phyloP scores from a whole-genome alignment of 78 protist species.

The Monocercomonoides exilis region DNA sequence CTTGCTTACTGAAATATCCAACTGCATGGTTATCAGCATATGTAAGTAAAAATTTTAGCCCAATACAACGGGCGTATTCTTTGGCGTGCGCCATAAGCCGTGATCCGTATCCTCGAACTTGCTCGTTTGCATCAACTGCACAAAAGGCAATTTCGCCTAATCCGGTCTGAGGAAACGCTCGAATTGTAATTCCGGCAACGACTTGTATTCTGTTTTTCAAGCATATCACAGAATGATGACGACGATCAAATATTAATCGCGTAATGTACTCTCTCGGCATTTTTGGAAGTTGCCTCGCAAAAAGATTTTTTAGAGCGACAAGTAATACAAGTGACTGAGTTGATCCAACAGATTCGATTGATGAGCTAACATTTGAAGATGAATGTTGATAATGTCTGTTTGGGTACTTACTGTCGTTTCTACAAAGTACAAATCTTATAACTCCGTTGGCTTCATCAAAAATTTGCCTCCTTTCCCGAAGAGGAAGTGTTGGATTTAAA shows the following conservation, averaged over 20 bases:
- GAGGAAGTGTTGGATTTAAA: background rate
- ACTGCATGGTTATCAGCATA: conserved; percentile 38
- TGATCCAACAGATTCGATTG: background rate
- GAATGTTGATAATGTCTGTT: background rate
- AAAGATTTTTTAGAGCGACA: conserved; percentile 16
- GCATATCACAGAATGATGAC: background rate
- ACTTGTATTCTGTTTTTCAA: background rate
- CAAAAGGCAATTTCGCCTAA: conserved; percentile 6
- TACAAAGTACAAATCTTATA: background rate
- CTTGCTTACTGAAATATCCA: conserved; percentile 35
- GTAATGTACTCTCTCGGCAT: conserved; percentile 18
- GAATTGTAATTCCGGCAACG: background rate
- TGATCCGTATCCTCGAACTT: conserved; percentile 29
- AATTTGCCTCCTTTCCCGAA: background rate
- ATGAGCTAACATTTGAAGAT: background rate
- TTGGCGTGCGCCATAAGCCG: conserved; percentile 37
- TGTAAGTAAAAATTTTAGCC: conserved; percentile 22
- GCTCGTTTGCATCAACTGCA: background rate
- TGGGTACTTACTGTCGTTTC: background rate
- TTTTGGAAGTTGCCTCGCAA: conserved; percentile 4
- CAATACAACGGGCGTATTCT: background rate
- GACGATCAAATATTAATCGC: background rate
- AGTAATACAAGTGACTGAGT: background rate
- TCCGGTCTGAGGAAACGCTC: background rate
- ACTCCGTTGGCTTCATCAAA: background rate